Conservation (phyloP, 1,284 basidiomycete species). For the Acaromyces ingoldii region DNA sequence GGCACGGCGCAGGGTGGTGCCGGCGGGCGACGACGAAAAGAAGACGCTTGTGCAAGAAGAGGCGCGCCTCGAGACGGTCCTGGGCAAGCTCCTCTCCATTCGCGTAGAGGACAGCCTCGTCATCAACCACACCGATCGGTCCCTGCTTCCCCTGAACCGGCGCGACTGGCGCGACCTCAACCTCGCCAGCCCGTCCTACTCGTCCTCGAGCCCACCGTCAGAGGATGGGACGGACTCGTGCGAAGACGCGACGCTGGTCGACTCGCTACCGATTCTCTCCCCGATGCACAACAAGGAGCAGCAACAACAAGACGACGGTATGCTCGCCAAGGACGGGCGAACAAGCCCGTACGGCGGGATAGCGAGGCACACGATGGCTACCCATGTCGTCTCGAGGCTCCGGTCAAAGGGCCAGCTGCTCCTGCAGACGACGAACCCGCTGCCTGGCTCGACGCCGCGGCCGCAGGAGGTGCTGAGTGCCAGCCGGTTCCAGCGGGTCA, state of each 20-base stretch:
- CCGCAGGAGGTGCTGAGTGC: conserved; percentile 14
- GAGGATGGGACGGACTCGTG: too few relatives aligned
- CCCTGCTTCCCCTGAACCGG: conserved; percentile 14
- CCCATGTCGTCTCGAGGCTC: conserved; percentile 22
- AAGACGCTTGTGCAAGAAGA: conserved; percentile 18
- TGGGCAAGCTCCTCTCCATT: neutral
- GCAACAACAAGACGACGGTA: neutral
- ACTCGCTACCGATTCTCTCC: neutral
- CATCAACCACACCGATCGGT: conserved; percentile 32
- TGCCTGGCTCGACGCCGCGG: conserved; percentile 15
- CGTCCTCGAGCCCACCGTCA: too few relatives aligned
- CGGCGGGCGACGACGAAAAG: neutral
- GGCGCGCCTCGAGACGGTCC: neutral
- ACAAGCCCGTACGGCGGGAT: neutral
- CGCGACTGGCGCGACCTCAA: conserved; percentile 37
- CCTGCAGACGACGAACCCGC: conserved; percentile 47
- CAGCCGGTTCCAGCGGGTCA: conserved; percentile 33
- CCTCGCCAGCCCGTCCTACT: conserved; percentile 23
- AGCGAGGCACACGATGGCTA: conserved; percentile 35
- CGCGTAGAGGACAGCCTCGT: conserved; percentile 17
- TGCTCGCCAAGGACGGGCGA: neutral
- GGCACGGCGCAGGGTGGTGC: neutral
- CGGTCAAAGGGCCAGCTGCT: conserved; percentile 4
- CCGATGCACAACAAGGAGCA: neutral
- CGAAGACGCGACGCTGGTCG: too few relatives aligned